Evolutionary conservation across 2,329 filamentous ascomycete genomes (phyloP).

Genomic region (Clarireedia hainanense): DNA sequence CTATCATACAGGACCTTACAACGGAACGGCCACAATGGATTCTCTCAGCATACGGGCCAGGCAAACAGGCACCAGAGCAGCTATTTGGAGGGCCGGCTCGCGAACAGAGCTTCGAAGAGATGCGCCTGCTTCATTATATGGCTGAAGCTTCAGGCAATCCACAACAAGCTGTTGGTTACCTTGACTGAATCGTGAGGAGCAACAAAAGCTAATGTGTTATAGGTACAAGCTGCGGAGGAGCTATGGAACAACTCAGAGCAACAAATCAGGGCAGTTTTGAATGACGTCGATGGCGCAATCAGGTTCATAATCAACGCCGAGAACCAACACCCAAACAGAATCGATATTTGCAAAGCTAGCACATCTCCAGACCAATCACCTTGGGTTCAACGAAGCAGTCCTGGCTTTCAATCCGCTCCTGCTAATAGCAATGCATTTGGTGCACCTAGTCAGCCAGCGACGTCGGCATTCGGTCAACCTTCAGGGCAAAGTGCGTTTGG

Average conservation of each 20-base stretch:
- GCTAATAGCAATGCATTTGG: slow-evolving; percentile 8
- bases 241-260: slow-evolving; percentile 58
- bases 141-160: slow-evolving; percentile 53
- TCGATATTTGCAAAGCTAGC: slow-evolving; percentile 48
- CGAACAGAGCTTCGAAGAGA: slow-evolving; percentile 85
- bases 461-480: slow-evolving; percentile 31
- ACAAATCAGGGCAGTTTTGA: slow-evolving; percentile 64
- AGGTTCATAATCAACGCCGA: slow-evolving; percentile 59
- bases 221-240: slow-evolving; percentile 53
- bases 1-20: slow-evolving; percentile 59
- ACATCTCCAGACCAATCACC: slow-evolving; percentile 16
- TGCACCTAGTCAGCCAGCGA: slow-evolving; percentile 7
- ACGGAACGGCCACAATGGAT: slow-evolving; percentile 75
- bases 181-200: background rate
- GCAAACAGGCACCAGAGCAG: slow-evolving; percentile 67
- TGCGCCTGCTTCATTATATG: slow-evolving; percentile 71
- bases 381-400: slow-evolving; percentile 11
- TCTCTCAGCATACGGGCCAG: slow-evolving; percentile 77
- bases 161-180: slow-evolving; percentile 34
- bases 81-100: slow-evolving; percentile 71
- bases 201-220: slow-evolving; percentile 8
- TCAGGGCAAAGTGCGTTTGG: slow-evolving; percentile 6
- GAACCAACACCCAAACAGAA: slow-evolving; percentile 67
- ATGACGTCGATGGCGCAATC: slow-evolving; percentile 63
- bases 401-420: slow-evolving; percentile 27